Evolutionary conservation across 768 basidiomycete species (phyloP).

Genomic region (Lepiota brunneoincarnata): DNA sequence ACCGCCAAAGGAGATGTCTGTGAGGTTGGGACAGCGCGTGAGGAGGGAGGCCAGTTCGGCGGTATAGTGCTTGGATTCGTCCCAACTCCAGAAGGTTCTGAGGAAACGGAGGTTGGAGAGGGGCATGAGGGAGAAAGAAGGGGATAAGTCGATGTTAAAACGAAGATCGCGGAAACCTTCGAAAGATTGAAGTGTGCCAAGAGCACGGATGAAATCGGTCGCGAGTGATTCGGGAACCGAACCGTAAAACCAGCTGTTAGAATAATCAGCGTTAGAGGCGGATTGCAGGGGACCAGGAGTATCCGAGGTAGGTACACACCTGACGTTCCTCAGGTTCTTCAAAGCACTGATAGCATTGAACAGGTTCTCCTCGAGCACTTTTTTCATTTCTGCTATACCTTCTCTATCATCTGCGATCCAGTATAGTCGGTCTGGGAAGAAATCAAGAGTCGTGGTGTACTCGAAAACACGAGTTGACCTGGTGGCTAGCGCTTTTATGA

Average conservation of each 20-base stretch:
- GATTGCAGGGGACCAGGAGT: background rate
- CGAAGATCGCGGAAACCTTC: background rate
- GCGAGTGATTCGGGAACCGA: background rate
- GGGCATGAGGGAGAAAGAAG: slow-evolving; percentile 1
- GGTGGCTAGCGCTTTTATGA: background rate
- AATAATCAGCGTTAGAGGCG: background rate
- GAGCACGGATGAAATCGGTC: background rate
- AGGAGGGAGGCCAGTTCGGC: slow-evolving; percentile 2
- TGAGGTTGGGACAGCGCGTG: background rate
- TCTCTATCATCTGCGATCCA: background rate
- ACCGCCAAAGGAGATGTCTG: background rate
- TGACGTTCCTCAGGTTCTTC: background rate
- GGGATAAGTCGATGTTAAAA: background rate
- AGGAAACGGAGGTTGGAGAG: background rate
- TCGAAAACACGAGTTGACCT: background rate
- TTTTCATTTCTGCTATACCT: background rate
- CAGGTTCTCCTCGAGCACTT: background rate
- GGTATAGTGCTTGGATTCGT: background rate
- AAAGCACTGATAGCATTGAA: background rate
- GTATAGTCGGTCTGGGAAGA: background rate
- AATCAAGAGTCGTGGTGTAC: background rate
- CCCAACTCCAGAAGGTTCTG: background rate
- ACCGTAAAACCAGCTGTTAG: background rate
- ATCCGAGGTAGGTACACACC: background rate
- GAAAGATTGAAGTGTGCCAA: background rate